These are phyloP conservation scores for Mariannaea sp. DNA, from an alignment of 2,329 filamentous ascomycete genomes.

Conservation along the genomic window DNA sequence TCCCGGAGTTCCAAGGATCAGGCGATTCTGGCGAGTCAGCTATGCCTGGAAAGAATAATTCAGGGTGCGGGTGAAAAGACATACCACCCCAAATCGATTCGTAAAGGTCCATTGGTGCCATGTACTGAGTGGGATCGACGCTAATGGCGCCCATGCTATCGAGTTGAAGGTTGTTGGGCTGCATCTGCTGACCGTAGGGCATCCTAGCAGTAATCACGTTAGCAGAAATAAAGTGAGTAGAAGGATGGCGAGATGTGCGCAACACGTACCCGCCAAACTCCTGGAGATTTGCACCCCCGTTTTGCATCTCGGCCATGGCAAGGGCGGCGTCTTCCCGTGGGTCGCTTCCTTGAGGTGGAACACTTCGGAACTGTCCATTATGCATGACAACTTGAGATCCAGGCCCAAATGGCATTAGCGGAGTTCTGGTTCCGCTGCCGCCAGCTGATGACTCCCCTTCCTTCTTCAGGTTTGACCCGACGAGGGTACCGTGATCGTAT, in stretches of 20 bases:
- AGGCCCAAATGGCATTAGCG: constrained; percentile 40
- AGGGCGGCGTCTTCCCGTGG: constrained; percentile 66
- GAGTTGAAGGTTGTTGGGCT: constrained; percentile 42
- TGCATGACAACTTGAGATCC: constrained; percentile 30
- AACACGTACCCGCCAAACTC: constrained; percentile 52
- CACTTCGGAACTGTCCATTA: constrained; percentile 35
- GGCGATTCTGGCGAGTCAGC: constrained; percentile 56
- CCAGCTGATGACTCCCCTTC: constrained; percentile 53
- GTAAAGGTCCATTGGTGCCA: constrained; percentile 71
- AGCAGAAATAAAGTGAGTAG: constrained; percentile 11
- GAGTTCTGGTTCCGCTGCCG: constrained; percentile 53
- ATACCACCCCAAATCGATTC: constrained; percentile 71
- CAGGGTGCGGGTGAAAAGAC: constrained; percentile 35
- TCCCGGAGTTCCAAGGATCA: constrained; percentile 61
- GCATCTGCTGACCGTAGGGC: constrained; percentile 47
- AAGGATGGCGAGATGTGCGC: neutral
- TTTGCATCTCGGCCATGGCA: constrained; percentile 69
- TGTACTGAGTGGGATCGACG: constrained; percentile 61
- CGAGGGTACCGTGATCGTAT: constrained; percentile 66
- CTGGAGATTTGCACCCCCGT: constrained; percentile 52
- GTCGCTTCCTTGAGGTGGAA: constrained; percentile 46
- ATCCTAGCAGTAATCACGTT: constrained; percentile 36
- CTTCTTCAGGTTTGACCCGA: constrained; percentile 55
- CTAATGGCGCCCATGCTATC: constrained; percentile 56
- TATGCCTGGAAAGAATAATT: neutral